These are phyloP conservation scores for Raphanus sativus DNA, from an alignment of 345 rosid genomes.

Conservation along the genomic window DNA sequence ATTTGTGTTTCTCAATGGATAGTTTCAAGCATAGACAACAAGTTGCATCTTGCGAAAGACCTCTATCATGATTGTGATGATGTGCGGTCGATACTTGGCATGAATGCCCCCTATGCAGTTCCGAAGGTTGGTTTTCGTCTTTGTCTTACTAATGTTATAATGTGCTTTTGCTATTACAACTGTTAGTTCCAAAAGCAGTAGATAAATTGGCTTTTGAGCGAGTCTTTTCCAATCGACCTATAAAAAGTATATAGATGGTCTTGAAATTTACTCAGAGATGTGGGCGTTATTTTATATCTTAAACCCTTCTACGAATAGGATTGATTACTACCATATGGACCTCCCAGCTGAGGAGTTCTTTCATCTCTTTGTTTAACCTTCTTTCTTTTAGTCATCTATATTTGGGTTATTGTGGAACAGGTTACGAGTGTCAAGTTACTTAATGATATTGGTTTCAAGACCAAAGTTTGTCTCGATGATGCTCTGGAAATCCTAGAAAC, in stretches of 20 bases:
- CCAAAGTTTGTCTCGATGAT: conserved; percentile 64
- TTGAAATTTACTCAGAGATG: conserved; percentile 8
- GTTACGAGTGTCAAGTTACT: conserved; percentile 62
- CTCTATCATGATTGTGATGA: conserved; percentile 79
- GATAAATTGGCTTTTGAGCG: conserved; percentile 1
- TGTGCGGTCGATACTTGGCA: conserved; percentile 72
- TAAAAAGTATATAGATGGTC: conserved; percentile 6
- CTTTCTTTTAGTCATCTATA: conserved; percentile 5
- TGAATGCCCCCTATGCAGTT: conserved; percentile 73
- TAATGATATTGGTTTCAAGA: conserved; percentile 68
- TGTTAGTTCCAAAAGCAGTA: conserved; percentile 1
- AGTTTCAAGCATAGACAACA: conserved; percentile 64
- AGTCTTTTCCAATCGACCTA: neutral
- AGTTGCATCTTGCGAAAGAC: conserved; percentile 69
- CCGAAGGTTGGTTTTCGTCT: conserved; percentile 78
- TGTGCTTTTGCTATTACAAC: conserved; percentile 9
- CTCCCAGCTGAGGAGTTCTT: conserved; percentile 11
- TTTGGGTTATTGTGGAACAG: conserved; percentile 46
- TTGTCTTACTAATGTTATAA: conserved; percentile 8
- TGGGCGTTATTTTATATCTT: conserved; percentile 9
- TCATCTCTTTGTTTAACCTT: conserved; percentile 13
- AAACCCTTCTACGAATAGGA: neutral
- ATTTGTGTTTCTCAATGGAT: conserved; percentile 68
- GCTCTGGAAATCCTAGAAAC: conserved; percentile 51
- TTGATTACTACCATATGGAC: conserved; percentile 6